A percentile compares a stretch with the other conserved stretches of the same genome.
Conservation (phyloP, 169 alveolate genomes). For the Cryptosporidium ryanae region DNA sequence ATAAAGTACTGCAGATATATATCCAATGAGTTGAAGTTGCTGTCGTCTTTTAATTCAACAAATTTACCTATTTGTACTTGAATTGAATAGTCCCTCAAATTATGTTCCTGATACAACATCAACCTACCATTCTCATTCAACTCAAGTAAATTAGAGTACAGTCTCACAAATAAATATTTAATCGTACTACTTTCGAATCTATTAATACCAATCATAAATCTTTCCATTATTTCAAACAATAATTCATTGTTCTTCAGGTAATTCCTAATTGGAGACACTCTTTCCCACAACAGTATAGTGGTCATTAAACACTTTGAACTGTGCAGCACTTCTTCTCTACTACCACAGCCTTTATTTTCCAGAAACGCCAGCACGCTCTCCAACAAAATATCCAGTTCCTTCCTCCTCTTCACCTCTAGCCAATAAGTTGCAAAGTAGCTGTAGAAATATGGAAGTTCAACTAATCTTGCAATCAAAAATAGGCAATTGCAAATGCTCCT, state of each 20-base stretch:
- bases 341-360: not conserved
- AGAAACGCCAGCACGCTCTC: not conserved
- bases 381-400: slow-evolving; percentile 6
- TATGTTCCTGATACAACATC: slow-evolving; percentile 4
- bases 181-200: not conserved
- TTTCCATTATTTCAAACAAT: slow-evolving; percentile 1
- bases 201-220: not conserved
- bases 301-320: not conserved
- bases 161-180: slow-evolving; percentile 33
- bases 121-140: slow-evolving; percentile 25
- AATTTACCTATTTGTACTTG: slow-evolving; percentile 9
- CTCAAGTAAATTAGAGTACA: slow-evolving; percentile 24
- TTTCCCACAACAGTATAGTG: slow-evolving; percentile 37
- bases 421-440: slow-evolving; percentile 16
- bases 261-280: slow-evolving; percentile 9
- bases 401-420: slow-evolving; percentile 3
- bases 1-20: slow-evolving; percentile 23
- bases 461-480: slow-evolving; percentile 4
- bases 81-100: not conserved
- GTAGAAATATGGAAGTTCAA: slow-evolving; percentile 24
- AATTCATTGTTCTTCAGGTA: not conserved
- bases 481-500: not conserved
- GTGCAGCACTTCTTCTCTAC: not conserved
- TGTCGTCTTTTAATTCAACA: not conserved
- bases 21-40: not conserved